Conservation (phyloP, 1,284 basidiomycete species). For the Schizopora paradoxa region DNA sequence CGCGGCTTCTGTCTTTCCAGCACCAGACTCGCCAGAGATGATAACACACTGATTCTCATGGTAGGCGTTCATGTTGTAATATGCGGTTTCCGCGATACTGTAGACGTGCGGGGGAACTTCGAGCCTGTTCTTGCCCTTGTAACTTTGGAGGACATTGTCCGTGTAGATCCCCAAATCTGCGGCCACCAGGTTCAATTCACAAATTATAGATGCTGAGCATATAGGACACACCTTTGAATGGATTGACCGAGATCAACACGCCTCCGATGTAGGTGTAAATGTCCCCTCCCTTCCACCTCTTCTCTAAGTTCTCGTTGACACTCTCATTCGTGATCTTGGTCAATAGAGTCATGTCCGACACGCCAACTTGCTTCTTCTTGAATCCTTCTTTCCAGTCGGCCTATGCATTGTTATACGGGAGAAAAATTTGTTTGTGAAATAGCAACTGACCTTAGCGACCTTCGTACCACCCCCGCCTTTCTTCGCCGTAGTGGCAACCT, state of each 20-base stretch:
- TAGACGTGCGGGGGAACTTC: slow-evolving; percentile 99
- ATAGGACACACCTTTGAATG: slow-evolving; percentile 74
- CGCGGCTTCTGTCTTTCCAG: slow-evolving; percentile 95
- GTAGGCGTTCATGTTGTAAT: slow-evolving; percentile 99
- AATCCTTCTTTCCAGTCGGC: slow-evolving; percentile 98
- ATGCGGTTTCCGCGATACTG: slow-evolving; percentile 92
- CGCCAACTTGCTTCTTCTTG: slow-evolving; percentile 96
- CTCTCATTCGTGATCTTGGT: slow-evolving; percentile 97
- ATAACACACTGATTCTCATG: slow-evolving; percentile 99
- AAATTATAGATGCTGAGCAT: slow-evolving; percentile 10
- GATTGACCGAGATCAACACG: slow-evolving; percentile 98
- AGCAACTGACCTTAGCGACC: slow-evolving; percentile 62
- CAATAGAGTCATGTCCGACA: slow-evolving; percentile 97
- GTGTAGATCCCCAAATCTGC: slow-evolving; percentile 96
- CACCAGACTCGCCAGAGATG: slow-evolving; percentile 98
- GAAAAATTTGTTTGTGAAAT: background rate
- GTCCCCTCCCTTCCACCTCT: slow-evolving; percentile 91
- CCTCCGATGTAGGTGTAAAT: slow-evolving; percentile 99
- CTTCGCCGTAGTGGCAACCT: slow-evolving; percentile 59
- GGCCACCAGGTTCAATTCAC: slow-evolving; percentile 1
- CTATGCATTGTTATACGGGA: slow-evolving; percentile 35
- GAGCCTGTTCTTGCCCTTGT: slow-evolving; percentile 96
- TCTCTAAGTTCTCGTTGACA: slow-evolving; percentile 97
- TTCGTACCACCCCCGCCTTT: slow-evolving; percentile 54
- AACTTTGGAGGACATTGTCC: slow-evolving; percentile 78